Evolutionary conservation across 2,329 filamentous ascomycete species (phyloP), one percentile per base, ranked within the genome.

Genomic region (Penicillium vulpinum): DNA sequence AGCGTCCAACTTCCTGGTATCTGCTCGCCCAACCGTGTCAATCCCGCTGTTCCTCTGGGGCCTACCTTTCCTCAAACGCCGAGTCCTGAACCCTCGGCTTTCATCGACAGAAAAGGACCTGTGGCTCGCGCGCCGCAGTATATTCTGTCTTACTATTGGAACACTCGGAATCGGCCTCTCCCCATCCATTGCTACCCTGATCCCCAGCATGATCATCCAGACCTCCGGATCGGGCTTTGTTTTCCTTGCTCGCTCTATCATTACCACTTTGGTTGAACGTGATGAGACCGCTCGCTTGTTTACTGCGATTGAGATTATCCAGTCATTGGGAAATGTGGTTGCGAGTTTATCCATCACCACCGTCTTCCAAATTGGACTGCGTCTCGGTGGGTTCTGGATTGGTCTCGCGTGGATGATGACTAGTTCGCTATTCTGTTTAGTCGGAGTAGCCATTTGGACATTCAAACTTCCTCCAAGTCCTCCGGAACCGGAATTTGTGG

Each of bases 211-310:
- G 41, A 68, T 81, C 13, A 54, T 81, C 11, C 80, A 79, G 63
- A 80, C 80, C 8, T 70, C 78, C 7, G 80, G 80, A 8, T 77
- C 78, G 0, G 80, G 80, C 1, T 81, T 80, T 54, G 71, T 74
- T 16, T 77, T 77, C 45, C 70, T 80, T 1, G 77, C 79, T 56
- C 75, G 80, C 6, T 78, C 77, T 0, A 65, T 82, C 11, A 73
- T 81, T 35, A 79, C 81, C 5, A 77, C 79, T 5, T 70, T 81
- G 8, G 76, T 82, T 16, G 73, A 79, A 28, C 77, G 76, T 0
- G 75, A 81, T 38, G 73, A 82, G 51, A 77, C 79, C 4, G 80
- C 79, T 6, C 73, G 79, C 11, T 63, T 82, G 15, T 82, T 80
- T 63, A 79, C 79, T 5, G 73, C 80, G 1, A 76, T 82, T 55